Base-by-base conservation (phyloP, 257 asterid species). In the Fraxinus quadrangulata region DNA sequence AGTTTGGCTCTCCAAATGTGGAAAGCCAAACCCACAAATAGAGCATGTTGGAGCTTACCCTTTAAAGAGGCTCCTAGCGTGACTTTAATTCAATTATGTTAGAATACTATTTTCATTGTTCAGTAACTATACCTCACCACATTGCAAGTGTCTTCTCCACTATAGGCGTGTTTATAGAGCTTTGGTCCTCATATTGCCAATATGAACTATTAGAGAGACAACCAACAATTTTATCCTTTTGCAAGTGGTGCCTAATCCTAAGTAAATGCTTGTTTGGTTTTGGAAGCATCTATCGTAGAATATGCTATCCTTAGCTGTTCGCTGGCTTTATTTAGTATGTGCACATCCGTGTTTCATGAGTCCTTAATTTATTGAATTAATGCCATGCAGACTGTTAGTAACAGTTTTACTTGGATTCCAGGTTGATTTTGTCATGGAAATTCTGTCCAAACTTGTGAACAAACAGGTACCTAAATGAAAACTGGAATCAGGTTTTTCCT, bases 381-480 rank as follows among this genome's bases (percentile, higher is more conserved):
- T 61, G 45, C 36, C 63, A 45, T 24, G 63, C n/a, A 39, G 39
- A 21, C 66, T 37, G 23, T 31, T 75, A 34, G 68, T 84, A 51
- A 83, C 39, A 30, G 30, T 81, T 86, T 76, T 81, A 40, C 70
- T 81, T 71, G 33, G 68, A 75, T 83, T 87, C 61, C 85, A 95
- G 99, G 97, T 96, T 76, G 89, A 93, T 83, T 85, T 91, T 81
- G 94, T 96, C 72, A 93, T 96, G 99, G 99, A 90, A 77, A 86
- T 96, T 79, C 85, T 94, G 74, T 89, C 96, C 69, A 92, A 91
- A 89, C 97, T 92, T 23, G 97, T 92, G 73, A 83, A 70, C 83
- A 90, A 89, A 76, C 97, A 92, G 97, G 98, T 92, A 86, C 14
- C 80, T 78, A 42, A 36, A 70, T 81, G 81, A n/a, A 61, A 67